These are phyloP conservation scores for Centella asiatica DNA, from an alignment of 129 eudicot genomes.

Conservation along the genomic window DNA sequence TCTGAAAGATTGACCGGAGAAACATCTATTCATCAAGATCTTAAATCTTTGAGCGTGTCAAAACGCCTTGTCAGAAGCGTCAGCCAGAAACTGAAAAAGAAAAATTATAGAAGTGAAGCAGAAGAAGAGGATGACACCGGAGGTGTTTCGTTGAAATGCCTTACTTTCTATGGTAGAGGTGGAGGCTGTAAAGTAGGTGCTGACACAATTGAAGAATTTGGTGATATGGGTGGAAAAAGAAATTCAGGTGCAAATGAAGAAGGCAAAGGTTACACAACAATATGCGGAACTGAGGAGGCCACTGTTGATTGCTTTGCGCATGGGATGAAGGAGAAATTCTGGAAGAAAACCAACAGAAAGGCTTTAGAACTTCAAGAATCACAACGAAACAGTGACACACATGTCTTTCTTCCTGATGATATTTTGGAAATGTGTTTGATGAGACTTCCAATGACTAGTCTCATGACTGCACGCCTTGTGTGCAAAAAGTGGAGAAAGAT, in stretches of 20 bases:
- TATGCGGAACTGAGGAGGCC: slow-evolving; percentile 59
- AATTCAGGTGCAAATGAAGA: slow-evolving; percentile 71
- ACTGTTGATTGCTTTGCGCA: slow-evolving; percentile 68
- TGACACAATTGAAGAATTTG: slow-evolving; percentile 57
- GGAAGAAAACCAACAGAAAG: slow-evolving; percentile 48
- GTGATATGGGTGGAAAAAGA: slow-evolving; percentile 43
- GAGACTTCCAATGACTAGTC: slow-evolving; percentile 75
- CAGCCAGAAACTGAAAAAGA: slow-evolving; percentile 73
- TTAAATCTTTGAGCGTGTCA: slow-evolving; percentile 60
- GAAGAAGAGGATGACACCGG: slow-evolving; percentile 43
- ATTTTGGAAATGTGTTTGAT: slow-evolving; percentile 86
- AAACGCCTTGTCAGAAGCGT: slow-evolving; percentile 68
- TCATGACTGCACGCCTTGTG: slow-evolving; percentile 86
- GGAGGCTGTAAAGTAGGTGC: slow-evolving; percentile 98
- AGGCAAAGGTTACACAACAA: slow-evolving; percentile 44
- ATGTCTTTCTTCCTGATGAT: slow-evolving; percentile 80
- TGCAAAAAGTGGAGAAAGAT: slow-evolving; percentile 77
- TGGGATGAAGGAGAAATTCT: slow-evolving; percentile 59
- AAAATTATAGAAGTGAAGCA: slow-evolving; percentile 30
- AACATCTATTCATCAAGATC: slow-evolving; percentile 45
- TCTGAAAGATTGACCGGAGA: slow-evolving; percentile 36
- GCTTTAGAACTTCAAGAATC: slow-evolving; percentile 23
- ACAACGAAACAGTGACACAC: slow-evolving; percentile 21
- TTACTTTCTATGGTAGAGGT: slow-evolving; percentile 55
- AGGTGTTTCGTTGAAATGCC: slow-evolving; percentile 67